Evolutionary conservation across 2,329 filamentous ascomycete species (phyloP).

Genomic region (Tolypocladium capitatum): DNA sequence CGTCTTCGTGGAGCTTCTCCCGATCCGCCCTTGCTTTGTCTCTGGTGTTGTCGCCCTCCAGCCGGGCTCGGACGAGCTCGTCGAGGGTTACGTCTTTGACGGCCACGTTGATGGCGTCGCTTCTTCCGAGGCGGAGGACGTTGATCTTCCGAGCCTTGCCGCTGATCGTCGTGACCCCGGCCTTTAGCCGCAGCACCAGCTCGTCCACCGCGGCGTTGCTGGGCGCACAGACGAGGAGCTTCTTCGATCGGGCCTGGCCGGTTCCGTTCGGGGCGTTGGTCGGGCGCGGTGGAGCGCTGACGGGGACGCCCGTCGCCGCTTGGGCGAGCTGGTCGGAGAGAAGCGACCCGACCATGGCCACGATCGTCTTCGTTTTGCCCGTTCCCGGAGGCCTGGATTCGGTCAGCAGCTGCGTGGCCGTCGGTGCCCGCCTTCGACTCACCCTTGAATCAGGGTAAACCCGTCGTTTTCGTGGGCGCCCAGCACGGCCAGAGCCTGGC

Average conservation of each 20-base stretch:
- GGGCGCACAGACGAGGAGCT: conserved; percentile 90
- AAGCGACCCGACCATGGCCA: conserved; percentile 86
- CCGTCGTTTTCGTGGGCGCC: conserved; percentile 92
- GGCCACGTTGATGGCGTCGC: conserved; percentile 79
- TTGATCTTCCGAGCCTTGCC: conserved; percentile 66
- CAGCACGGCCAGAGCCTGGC: conserved; percentile 82
- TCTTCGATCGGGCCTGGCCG: conserved; percentile 43
- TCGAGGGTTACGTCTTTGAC: conserved; percentile 90
- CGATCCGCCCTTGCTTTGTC: conserved; percentile 41
- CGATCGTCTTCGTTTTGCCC: conserved; percentile 96
- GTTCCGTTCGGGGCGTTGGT: conserved; percentile 7
- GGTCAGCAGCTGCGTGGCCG: conserved; percentile 14
- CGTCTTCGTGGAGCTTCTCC: conserved; percentile 50
- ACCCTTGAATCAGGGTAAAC: conserved; percentile 91
- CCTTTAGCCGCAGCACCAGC: conserved; percentile 80
- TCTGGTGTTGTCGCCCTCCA: conserved; percentile 48
- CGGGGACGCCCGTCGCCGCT: conserved; percentile 16
- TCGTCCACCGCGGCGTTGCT: conserved; percentile 98
- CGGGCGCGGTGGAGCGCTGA: conserved; percentile 17
- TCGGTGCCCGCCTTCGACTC: conserved; percentile 12
- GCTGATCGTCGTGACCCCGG: conserved; percentile 64
- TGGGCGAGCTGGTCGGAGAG: conserved; percentile 23
- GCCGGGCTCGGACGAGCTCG: conserved; percentile 67
- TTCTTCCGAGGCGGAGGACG: conserved; percentile 78
- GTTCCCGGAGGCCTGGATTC: conserved; percentile 68